Base-by-base conservation (phyloP, 2,329 filamentous ascomycete species). In the Xylariaceae sp. region DNA sequence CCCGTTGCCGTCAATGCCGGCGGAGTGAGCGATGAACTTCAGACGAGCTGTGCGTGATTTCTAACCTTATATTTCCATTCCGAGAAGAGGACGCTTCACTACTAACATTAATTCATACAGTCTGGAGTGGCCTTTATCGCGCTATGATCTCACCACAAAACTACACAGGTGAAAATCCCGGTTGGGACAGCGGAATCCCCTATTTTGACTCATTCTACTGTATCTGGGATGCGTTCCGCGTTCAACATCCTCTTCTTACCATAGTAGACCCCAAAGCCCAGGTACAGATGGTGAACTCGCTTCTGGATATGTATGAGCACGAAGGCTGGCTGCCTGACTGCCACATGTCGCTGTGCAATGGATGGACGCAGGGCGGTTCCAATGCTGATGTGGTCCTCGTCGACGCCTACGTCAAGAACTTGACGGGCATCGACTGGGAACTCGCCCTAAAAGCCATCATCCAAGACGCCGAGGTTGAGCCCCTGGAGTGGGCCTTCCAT, bases 301-400 rank as follows among this genome's bases (percentile, higher is more conserved):
- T 89, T 16, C 74, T 89, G 2, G 85, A 88, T 59, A 87, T 82
- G 9, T 89, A 88, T 64, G 73, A 76, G 40, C 78, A 86, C 64
- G 80, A 85, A 64, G 86, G 86, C 1, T 87, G 82, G 72, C 70
- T 89, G 9, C 86, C 86, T 0, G 86, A 89, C 67, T 88, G 85
- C 63, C 81, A 84, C 49, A 88, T 88, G 84, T 83, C 79, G 15
- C 74, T 86, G 1, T 86, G 81, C 68, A 85, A 85, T 64, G 86
- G 86, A 1, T 86, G 79, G 70, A 86, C 84, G 0, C 84, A 88
- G 66, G 85, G 86, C 4, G 86, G 86, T 1, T 87, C 83, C 0
- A 87, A 88, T 55, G 82, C 84, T 2, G 85, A 88, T 61, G 76
- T 86, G 3, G 78, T 88, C 0, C 74, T 88, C 1, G 80, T 77